Percentiles rank a stretch among this genome's conserved stretches.
Evolutionary conservation across 192 early-diverging fungal species (phyloP).

Genomic region (Lobosporangium transversale): DNA sequence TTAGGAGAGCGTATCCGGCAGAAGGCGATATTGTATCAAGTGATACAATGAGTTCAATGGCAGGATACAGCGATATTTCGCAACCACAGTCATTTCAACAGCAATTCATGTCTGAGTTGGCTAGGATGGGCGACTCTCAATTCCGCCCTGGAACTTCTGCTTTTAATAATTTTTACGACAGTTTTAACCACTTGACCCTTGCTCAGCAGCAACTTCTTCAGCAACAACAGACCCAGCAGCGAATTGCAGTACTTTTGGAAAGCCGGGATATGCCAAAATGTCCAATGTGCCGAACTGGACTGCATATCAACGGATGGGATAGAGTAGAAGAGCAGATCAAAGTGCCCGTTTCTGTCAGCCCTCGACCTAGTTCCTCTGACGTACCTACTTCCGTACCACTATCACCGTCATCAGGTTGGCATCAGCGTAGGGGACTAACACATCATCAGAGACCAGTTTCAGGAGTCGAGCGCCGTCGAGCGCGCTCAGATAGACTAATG

Average conservation of each 20-base stretch:
- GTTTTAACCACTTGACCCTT: constrained; percentile 13
- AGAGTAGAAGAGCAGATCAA: constrained; percentile 48
- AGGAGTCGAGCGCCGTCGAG: constrained; percentile 31
- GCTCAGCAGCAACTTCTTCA: constrained; percentile 25
- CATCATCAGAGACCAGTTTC: constrained; percentile 28
- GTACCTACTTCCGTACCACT: constrained; percentile 4
- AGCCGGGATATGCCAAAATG: constrained; percentile 47
- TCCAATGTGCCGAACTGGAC: constrained; percentile 44
- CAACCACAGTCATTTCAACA: background rate
- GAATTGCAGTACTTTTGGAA: constrained; percentile 34
- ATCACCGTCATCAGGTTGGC: constrained; percentile 19
- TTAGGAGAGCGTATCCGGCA: constrained; percentile 37
- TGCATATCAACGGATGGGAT: constrained; percentile 49
- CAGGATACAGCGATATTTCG: constrained; percentile 1
- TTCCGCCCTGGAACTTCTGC: constrained; percentile 3
- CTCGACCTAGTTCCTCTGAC: constrained; percentile 12
- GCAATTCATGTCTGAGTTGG: constrained; percentile 35
- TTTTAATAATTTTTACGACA: constrained; percentile 15
- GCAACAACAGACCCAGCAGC: constrained; percentile 37
- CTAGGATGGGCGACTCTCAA: constrained; percentile 35
- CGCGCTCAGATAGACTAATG: constrained; percentile 13
- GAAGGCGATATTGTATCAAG: constrained; percentile 15
- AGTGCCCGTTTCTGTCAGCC: constrained; percentile 22
- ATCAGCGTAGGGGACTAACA: background rate
- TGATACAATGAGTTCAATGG: background rate